Base-by-base conservation (phyloP, 2,329 filamentous ascomycete species). In the Curvularia spicifera region DNA sequence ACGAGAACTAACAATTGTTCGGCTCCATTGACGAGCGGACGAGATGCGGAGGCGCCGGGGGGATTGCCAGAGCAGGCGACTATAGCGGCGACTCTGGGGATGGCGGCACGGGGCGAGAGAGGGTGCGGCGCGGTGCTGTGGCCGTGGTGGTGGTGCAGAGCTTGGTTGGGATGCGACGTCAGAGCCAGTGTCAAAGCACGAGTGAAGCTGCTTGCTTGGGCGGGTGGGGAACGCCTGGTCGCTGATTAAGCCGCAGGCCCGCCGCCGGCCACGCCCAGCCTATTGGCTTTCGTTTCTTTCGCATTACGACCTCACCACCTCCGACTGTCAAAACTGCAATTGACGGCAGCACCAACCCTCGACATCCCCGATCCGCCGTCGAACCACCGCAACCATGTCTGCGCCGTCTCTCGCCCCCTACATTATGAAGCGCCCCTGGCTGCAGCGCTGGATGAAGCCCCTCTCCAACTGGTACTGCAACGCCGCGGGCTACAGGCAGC, bases 401-500 rank as follows among this genome's bases (percentile, higher is more conserved):
- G 85, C 87, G 75, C 87, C 87, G 65, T 89, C 84, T 75, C 85
- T 92, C 80, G 86, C 90, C 73, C 90, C 87, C 71, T 93, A 87
- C 77, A 86, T 97, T 76, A 77, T 87, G 77, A 90, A 90, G 84
- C 89, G 93, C 75, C 93, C 94, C 70, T 97, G 91, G 91, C 87
- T 98, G 76, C 82, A 84, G 80, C 88, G 84, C 71, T 84, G 90
- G 82, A 82, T 98, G 79, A 87, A 83, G 83, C 95, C 95, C 68
- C 77, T 97, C 67, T 87, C 93, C 80, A 86, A 88, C 75, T 97
- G 92, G 92, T 98, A 98, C 83, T 82, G 82, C 81, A 89, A 94
- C 78, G 90, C 92, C 72, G 86, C 93, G 72, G 94, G 94, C 78
- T 97, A 97, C 86, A 90, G 93, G 81, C 87, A 94, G 86, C 85